A percentile compares a stretch with the other conserved stretches of the same genome.
Evolutionary conservation across 192 early-diverging fungal species (phyloP).

Genomic region (Powellomyces hirtus): DNA sequence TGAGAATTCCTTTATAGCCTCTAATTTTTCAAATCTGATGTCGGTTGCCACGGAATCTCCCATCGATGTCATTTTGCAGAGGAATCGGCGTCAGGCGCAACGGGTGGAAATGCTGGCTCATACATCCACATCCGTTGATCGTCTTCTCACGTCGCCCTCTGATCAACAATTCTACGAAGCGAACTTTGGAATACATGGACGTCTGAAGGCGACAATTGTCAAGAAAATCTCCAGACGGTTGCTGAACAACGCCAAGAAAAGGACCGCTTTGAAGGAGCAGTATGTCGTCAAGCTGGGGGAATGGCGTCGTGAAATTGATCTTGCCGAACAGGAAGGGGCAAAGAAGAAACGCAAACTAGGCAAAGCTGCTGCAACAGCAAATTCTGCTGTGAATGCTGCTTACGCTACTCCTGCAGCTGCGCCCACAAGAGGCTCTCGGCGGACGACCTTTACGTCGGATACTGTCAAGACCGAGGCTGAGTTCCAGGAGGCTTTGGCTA

Average conservation of each 20-base stretch:
- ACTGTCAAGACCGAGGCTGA: conserved; percentile 51
- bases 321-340: background rate
- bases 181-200: background rate
- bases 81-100: background rate
- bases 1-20: background rate
- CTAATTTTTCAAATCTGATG: background rate
- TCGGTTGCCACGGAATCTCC: background rate
- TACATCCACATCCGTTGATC: background rate
- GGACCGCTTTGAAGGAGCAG: background rate
- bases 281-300: background rate
- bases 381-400: background rate
- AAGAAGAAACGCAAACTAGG: conserved; percentile 3
- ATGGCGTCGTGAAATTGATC: background rate
- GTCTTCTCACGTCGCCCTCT: background rate
- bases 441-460: conserved; percentile 40
- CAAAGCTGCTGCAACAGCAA: background rate
- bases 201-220: background rate
- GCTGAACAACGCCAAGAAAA: background rate
- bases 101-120: background rate
- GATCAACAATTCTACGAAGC: background rate
- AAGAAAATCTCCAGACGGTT: background rate
- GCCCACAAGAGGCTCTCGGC: background rate
- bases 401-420: background rate
- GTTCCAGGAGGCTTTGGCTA: conserved; percentile 42
- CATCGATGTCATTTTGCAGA: background rate